Conservation (phyloP, 2,329 filamentous ascomycete genomes). For the Raffaelea albimanens region DNA sequence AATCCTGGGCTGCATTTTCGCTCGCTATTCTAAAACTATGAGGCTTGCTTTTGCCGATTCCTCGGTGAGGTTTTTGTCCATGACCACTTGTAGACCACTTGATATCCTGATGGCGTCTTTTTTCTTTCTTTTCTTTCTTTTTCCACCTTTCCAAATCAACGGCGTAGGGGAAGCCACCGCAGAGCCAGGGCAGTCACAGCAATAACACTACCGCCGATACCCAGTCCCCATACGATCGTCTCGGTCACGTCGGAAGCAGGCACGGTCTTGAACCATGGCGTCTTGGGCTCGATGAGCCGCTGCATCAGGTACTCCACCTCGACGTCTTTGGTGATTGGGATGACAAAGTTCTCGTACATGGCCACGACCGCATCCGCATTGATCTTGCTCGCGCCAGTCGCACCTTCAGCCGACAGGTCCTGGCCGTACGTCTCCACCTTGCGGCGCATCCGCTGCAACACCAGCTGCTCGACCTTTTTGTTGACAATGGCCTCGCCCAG, state of each 20-base stretch:
- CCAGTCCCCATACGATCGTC: constrained; percentile 1
- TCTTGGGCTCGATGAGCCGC: constrained; percentile 39
- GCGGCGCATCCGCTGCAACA: constrained; percentile 73
- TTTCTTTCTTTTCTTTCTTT: too few species aligned
- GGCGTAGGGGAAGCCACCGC: neutral
- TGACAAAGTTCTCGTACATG: constrained; percentile 90
- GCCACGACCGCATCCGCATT: constrained; percentile 82
- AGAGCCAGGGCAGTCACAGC: constrained; percentile 5
- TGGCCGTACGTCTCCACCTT: constrained; percentile 93
- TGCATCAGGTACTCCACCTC: constrained; percentile 99
- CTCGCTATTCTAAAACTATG: too few species aligned
- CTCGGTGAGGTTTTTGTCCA: too few species aligned
- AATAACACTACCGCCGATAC: neutral
- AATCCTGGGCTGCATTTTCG: too few species aligned
- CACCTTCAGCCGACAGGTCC: constrained; percentile 58
- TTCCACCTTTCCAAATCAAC: too few species aligned
- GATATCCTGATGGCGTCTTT: too few species aligned
- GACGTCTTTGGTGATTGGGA: constrained; percentile 94
- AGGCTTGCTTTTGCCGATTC: too few species aligned
- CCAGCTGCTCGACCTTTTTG: constrained; percentile 77
- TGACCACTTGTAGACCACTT: too few species aligned
- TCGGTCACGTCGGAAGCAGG: constrained; percentile 1
- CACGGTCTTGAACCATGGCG: constrained; percentile 7
- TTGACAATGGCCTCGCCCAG: constrained; percentile 91
- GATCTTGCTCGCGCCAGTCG: constrained; percentile 59